phyloP scores from a whole-genome alignment of 352 stramenopile genomes.

The Pythium brassicae region DNA sequence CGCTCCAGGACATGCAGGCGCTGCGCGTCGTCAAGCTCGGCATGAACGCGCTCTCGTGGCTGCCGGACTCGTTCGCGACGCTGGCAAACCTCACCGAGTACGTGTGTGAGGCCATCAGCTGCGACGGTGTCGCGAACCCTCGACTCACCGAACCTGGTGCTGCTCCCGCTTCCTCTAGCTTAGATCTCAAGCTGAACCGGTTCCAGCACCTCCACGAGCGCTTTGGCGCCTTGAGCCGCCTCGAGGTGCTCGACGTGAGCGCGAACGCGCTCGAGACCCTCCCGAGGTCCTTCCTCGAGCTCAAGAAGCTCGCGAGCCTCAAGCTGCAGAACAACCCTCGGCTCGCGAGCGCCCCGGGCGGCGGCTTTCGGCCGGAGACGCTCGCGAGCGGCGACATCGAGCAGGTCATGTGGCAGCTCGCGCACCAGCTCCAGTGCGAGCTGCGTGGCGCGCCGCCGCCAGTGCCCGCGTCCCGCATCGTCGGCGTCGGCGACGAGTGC shows the following conservation, averaged over 20 bases:
- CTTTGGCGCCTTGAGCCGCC: constrained; percentile 37
- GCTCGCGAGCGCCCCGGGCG: constrained; percentile 18
- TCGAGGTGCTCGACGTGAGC: constrained; percentile 48
- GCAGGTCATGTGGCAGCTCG: constrained; percentile 50
- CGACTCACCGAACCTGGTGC: neutral
- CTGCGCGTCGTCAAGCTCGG: constrained; percentile 43
- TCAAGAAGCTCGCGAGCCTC: constrained; percentile 42
- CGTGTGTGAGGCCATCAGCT: constrained; percentile 5
- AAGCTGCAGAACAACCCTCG: constrained; percentile 44
- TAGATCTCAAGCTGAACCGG: constrained; percentile 76
- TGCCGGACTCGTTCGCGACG: constrained; percentile 50
- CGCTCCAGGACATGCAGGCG: constrained; percentile 38
- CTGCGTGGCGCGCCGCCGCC: constrained; percentile 30
- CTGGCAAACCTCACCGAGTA: constrained; percentile 53
- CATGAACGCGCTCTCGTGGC: constrained; percentile 50
- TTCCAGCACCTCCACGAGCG: constrained; percentile 36
- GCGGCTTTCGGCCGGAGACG: constrained; percentile 35
- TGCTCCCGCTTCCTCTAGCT: constrained; percentile 23
- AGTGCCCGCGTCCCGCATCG: constrained; percentile 23
- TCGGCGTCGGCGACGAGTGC: constrained; percentile 46
- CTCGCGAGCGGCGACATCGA: constrained; percentile 36
- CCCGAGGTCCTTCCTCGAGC: constrained; percentile 39
- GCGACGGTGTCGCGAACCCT: neutral
- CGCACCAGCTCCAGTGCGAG: constrained; percentile 44
- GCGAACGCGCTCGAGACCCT: constrained; percentile 52